phyloP scores from a whole-genome alignment of 345 rosid genomes.

The Aurinia saxatilis region DNA sequence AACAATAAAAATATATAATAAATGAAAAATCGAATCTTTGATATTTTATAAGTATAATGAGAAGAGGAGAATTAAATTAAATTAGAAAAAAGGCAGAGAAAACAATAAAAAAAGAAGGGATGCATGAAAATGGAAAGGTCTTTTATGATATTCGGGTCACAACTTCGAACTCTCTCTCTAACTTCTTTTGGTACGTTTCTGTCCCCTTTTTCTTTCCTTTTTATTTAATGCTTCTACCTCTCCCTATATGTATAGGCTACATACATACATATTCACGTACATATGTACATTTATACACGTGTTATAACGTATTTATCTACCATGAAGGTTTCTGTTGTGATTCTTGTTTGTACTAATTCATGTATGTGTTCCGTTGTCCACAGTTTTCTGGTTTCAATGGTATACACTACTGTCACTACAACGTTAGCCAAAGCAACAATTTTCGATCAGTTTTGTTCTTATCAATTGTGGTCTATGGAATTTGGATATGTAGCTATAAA shows the following conservation, averaged over 20 bases:
- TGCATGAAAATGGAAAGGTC: slow-evolving; percentile 33
- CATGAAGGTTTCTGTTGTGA: no score
- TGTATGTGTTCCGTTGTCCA: no score
- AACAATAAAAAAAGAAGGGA: not conserved
- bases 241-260: no score
- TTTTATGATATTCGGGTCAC: slow-evolving; percentile 20
- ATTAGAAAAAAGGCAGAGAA: not conserved
- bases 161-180: slow-evolving; percentile 22
- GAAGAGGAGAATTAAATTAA: not conserved
- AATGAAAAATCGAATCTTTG: not conserved
- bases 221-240: not conserved
- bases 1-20: not conserved
- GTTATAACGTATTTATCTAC: slow-evolving; percentile 3
- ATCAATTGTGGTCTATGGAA: no score
- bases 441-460: no score
- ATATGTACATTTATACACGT: not conserved
- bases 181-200: slow-evolving; percentile 28
- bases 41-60: no score
- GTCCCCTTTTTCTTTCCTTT: slow-evolving; percentile 8
- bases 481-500: no score
- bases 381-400: no score
- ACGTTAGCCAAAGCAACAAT: no score
- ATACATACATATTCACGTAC: no score
- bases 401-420: no score
- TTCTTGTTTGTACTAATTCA: no score